Evolutionary conservation across 176 grass and related monocot species (phyloP).

Genomic region (Guadua angustifolia): DNA sequence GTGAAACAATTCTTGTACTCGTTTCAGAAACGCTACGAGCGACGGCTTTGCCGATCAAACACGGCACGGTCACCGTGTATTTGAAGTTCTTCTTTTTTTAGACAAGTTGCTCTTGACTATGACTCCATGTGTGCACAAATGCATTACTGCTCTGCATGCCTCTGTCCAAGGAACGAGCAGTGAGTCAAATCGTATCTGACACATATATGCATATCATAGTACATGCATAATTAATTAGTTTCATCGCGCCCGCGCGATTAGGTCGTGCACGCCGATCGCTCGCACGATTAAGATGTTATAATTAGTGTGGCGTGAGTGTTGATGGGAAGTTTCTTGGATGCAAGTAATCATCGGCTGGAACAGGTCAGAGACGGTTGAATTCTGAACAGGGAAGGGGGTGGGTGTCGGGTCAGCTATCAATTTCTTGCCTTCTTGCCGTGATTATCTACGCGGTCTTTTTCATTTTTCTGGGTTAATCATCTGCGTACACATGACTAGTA

Average conservation of each 20-base stretch:
- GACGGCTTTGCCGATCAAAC: constrained; percentile 33
- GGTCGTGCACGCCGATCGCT: background rate
- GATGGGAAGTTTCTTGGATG: constrained; percentile 23
- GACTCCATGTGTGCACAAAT: background rate
- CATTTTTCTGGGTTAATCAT: no score
- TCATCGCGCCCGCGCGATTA: background rate
- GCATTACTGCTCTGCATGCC: background rate
- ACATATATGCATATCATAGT: no score
- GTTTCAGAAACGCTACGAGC: background rate
- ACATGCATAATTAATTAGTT: background rate
- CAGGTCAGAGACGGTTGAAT: background rate
- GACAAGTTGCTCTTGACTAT: background rate
- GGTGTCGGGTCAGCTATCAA: background rate
- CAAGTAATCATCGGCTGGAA: background rate
- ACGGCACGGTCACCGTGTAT: constrained; percentile 23
- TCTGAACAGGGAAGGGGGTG: background rate
- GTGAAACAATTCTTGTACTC: background rate
- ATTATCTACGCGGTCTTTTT: no score
- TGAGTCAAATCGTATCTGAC: constrained; percentile 23
- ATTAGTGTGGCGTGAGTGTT: background rate
- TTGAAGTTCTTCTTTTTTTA: background rate
- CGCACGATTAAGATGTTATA: background rate
- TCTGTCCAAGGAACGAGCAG: background rate
- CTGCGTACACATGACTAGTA: no score
- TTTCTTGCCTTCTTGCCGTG: no score